Percentiles rank a stretch among this genome's conserved stretches.
Evolutionary conservation across 371 early-diverging fungal genomes (phyloP).

Genomic region (Lichtheimia corymbifera): DNA sequence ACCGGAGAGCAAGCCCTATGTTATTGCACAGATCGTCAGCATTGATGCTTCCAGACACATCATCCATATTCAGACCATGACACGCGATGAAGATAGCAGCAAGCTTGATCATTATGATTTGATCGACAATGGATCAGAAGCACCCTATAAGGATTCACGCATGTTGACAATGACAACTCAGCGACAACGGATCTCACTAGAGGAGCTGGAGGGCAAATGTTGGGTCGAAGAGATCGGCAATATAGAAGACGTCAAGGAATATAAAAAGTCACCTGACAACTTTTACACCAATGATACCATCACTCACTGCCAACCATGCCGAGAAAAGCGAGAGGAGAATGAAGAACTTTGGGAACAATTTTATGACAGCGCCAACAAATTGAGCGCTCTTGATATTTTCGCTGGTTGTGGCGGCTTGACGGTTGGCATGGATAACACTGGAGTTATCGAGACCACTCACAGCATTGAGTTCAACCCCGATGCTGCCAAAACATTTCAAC

Average conservation of each 20-base stretch:
- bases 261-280: constrained; percentile 38
- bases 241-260: constrained; percentile 31
- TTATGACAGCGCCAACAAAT: constrained; percentile 7
- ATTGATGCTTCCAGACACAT: constrained; percentile 8
- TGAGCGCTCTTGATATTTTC: constrained; percentile 62
- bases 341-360: neutral
- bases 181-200: constrained; percentile 11
- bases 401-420: constrained; percentile 69
- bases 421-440: constrained; percentile 56
- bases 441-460: constrained; percentile 53
- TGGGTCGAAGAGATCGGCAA: constrained; percentile 44
- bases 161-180: constrained; percentile 33
- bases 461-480: constrained; percentile 57
- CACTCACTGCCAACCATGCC: constrained; percentile 30
- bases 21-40: constrained; percentile 42
- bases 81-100: constrained; percentile 3
- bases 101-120: constrained; percentile 13
- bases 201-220: constrained; percentile 50
- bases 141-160: constrained; percentile 30
- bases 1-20: constrained; percentile 37
- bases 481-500: constrained; percentile 57
- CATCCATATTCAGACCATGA: neutral
- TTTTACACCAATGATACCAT: constrained; percentile 34
- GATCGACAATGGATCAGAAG: neutral
- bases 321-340: constrained; percentile 11